These are phyloP conservation scores for Lasiodiplodia gonubiensis DNA, from an alignment of 2,329 filamentous ascomycete genomes.

Conservation along the genomic window DNA sequence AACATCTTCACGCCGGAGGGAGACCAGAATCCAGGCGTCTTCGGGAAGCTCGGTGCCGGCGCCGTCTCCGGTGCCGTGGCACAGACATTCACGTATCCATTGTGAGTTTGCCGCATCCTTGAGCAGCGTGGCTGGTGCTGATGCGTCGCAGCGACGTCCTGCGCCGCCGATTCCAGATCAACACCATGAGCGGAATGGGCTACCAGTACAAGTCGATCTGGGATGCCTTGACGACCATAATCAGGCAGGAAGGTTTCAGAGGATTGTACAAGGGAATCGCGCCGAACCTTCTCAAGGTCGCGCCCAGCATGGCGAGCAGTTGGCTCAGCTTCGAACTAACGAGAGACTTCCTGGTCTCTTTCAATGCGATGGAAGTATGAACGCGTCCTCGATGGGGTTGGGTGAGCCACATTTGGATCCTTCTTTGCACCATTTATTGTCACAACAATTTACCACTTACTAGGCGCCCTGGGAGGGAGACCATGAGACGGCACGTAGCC, in stretches of 20 bases:
- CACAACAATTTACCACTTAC: neutral
- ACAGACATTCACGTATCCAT: conserved; percentile 97
- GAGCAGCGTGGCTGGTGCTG: neutral
- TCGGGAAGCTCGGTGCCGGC: conserved; percentile 84
- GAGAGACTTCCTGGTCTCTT: conserved; percentile 77
- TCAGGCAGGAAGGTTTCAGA: conserved; percentile 79
- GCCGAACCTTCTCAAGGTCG: conserved; percentile 94
- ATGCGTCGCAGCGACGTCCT: conserved; percentile 76
- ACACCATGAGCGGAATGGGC: conserved; percentile 98
- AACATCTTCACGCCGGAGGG: conserved; percentile 86
- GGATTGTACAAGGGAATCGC: conserved; percentile 96
- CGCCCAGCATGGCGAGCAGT: conserved; percentile 97
- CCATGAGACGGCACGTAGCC: neutral
- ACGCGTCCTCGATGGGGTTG: neutral
- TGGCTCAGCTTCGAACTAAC: conserved; percentile 98
- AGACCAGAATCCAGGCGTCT: conserved; percentile 77
- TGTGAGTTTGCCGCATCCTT: conserved; percentile 64
- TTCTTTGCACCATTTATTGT: neutral
- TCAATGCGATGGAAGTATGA: conserved; percentile 41
- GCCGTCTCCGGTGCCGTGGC: conserved; percentile 95
- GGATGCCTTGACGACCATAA: conserved; percentile 81
- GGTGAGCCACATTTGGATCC: conserved; percentile 9
- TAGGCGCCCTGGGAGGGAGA: neutral
- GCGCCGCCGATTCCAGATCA: conserved; percentile 94
- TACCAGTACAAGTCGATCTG: conserved; percentile 90